Percentiles rank a stretch among this genome's conserved stretches.
Evolutionary conservation across 306 rosid genomes (phyloP).

Genomic region (Trifolium fragiferum): DNA sequence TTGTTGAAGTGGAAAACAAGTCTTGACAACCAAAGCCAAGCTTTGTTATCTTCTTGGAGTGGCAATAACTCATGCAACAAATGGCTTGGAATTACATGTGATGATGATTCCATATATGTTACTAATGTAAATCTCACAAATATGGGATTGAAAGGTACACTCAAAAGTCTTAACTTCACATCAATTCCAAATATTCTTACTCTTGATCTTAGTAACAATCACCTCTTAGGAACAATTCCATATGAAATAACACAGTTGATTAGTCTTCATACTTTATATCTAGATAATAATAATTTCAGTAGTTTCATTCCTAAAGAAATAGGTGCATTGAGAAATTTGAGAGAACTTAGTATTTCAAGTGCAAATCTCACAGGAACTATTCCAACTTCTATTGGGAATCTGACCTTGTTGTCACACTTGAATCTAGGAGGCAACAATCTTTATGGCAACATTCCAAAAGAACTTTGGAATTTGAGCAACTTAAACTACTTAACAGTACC

Average conservation of each 20-base stretch:
- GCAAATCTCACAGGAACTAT: neutral
- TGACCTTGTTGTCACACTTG: neutral
- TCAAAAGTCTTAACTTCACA: neutral
- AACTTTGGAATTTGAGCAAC: conserved; percentile 12
- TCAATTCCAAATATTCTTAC: neutral
- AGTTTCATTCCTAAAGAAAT: neutral
- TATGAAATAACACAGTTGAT: neutral
- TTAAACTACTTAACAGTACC: neutral
- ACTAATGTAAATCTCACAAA: neutral
- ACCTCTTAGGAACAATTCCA: neutral
- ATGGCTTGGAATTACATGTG: neutral
- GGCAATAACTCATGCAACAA: neutral
- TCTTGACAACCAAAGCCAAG: too few relatives aligned
- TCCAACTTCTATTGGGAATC: neutral
- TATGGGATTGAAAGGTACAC: neutral
- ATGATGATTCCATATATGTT: neutral
- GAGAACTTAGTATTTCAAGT: neutral
- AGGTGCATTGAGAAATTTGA: neutral
- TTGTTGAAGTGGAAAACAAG: neutral
- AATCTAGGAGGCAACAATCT: neutral
- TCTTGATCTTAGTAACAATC: neutral
- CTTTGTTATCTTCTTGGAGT: too few relatives aligned
- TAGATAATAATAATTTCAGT: neutral
- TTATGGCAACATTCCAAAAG: neutral
- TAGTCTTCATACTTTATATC: neutral